Conservation (phyloP, 306 rosid species). For the Cucurbita pepo region DNA sequence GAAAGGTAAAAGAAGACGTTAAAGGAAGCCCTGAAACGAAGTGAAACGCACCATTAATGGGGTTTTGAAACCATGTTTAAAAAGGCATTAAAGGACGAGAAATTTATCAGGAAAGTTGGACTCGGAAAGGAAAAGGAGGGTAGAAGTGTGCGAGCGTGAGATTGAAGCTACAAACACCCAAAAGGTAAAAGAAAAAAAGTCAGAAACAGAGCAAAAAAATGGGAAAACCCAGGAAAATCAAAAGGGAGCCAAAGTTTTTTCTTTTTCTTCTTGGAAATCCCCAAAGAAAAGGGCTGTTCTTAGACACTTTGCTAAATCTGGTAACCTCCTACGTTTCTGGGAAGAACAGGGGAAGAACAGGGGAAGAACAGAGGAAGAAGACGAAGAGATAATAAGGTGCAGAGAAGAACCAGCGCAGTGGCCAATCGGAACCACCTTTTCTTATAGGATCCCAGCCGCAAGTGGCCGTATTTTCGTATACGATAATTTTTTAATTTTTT, state of each 20-base stretch:
- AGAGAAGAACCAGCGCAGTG: conserved; percentile 6
- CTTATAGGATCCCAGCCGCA: conserved; percentile 41
- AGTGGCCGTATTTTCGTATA: conserved; percentile 10
- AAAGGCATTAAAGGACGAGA: conserved; percentile 35
- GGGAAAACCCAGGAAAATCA: not conserved
- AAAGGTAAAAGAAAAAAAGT: not conserved
- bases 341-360: conserved; percentile 8
- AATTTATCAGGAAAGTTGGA: conserved; percentile 32
- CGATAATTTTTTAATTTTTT: not conserved
- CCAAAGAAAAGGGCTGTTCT: conserved; percentile 2
- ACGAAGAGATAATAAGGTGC: not conserved
- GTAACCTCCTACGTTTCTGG: not conserved
- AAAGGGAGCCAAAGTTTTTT: conserved; percentile 3
- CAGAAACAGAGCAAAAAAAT: not conserved
- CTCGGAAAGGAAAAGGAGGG: not conserved
- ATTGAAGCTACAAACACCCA: conserved; percentile 3
- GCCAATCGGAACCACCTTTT: conserved; percentile 17
- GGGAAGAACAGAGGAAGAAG: not conserved
- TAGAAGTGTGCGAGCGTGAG: conserved; percentile 23
- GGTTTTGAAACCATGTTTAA: conserved; percentile 7
- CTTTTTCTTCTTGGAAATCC: conserved; percentile 20
- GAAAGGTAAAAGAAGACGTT: conserved; percentile 24
- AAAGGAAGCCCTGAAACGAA: conserved; percentile 35
- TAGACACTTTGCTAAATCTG: conserved; percentile 16
- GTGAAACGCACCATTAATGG: conserved; percentile 17